Evolutionary conservation across 73 alveolate genomes (phyloP), one percentile per base, ranked within the genome.

Genomic region (Blepharisma japonicum): DNA sequence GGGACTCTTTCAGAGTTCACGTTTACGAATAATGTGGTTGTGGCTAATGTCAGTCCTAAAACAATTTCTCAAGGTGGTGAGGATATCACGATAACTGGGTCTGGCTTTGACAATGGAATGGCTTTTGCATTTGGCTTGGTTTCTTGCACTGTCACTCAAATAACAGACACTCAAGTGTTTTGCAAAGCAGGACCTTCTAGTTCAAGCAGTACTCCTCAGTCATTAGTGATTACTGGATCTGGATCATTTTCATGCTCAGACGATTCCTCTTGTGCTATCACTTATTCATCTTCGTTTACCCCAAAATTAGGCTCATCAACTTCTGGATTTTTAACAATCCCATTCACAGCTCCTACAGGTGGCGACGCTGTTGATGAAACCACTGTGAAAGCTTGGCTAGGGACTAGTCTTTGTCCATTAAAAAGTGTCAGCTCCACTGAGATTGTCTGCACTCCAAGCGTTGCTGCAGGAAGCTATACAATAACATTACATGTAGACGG

Each of bases 11-110:
- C 20, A 56, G 72, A 7, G 6, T 56, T n/a, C n/a, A n/a, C 72
- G 25, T 7, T 56, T 14, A 21, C 46, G 6, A 21, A 14, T 56
- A 9, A 9, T 6, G 25, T 56, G 6, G 42, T 9, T 56, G 72
- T 56, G 7, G 6, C 9, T 7, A 7, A 21, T 7, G 45, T 56
- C 9, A 38, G 6, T 14, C 72, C 72, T 14, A 14, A 7, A 56
- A 38, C 7, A 56, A 9, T 56, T 7, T 56, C 72, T 7, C 72
- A 56, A 20, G 72, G 72, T 6, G 72, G 72, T 6, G 72, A 56
- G 18, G 6, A 9, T 7, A 38, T 56, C 6, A 56, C 72, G 7
- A 56, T 56, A 7, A 6, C 6, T 56, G 72, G 72, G 6, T 56
- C 72, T 56, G 72, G 72, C 45, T 56, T 56, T 56, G 6, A 7